These are phyloP conservation scores for Forsythia viridissima DNA, from an alignment of 257 asterid genomes.

Conservation along the genomic window DNA sequence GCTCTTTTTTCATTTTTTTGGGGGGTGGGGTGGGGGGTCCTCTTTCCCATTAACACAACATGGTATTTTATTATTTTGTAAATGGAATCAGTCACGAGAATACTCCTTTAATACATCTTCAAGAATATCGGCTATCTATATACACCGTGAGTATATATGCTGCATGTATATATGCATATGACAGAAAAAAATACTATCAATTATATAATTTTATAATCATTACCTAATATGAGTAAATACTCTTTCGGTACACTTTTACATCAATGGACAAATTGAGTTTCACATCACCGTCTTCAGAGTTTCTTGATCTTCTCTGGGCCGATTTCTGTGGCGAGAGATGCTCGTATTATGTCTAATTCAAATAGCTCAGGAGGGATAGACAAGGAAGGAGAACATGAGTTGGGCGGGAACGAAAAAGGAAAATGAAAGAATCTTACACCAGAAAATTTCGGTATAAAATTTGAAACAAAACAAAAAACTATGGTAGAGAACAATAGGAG, in stretches of 20 bases:
- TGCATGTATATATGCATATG: slow-evolving; percentile 18
- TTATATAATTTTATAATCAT: background rate
- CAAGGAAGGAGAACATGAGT: slow-evolving; percentile 94
- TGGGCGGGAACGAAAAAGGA: slow-evolving; percentile 35
- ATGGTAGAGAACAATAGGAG: slow-evolving; percentile 43
- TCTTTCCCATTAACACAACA: background rate
- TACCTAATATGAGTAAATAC: background rate
- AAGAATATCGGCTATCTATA: too few relatives aligned
- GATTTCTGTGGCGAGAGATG: slow-evolving; percentile 10
- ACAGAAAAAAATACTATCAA: background rate
- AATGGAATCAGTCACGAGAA: slow-evolving; percentile 51
- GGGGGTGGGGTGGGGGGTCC: slow-evolving; percentile 3
- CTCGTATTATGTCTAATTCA: background rate
- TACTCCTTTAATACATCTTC: too few relatives aligned
- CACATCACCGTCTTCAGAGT: background rate
- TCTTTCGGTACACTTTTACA: background rate
- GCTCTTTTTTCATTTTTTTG: too few relatives aligned
- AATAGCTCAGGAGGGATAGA: slow-evolving; percentile 99
- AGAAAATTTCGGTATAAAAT: slow-evolving; percentile 21
- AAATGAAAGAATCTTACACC: slow-evolving; percentile 20
- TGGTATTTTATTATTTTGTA: slow-evolving; percentile 19
- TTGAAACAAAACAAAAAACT: background rate
- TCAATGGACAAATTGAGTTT: background rate
- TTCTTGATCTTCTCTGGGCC: background rate
- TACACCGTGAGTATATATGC: slow-evolving; percentile 29